A percentile compares a stretch with the other conserved stretches of the same genome.
Evolutionary conservation across 2,329 filamentous ascomycete genomes (phyloP).

Genomic region (Trichothecium roseum): DNA sequence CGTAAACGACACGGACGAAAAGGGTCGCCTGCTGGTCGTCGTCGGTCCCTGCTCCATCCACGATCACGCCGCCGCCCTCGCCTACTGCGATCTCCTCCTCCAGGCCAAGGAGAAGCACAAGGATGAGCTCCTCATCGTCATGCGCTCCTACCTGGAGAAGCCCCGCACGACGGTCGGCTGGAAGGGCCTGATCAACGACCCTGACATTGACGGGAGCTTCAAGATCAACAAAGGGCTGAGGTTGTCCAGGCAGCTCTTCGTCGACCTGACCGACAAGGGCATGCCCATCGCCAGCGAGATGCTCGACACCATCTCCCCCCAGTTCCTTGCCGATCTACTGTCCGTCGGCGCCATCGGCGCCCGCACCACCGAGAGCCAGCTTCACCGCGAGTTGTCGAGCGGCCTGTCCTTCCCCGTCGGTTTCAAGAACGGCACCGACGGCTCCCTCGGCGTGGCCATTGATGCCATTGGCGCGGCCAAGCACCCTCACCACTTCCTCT

Average conservation of each 20-base stretch:
- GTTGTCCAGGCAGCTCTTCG: constrained; percentile 79
- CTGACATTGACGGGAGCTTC: constrained; percentile 96
- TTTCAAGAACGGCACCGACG: constrained; percentile 99
- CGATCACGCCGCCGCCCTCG: constrained; percentile 79
- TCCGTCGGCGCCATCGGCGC: constrained; percentile 90
- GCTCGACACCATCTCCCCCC: constrained; percentile 94
- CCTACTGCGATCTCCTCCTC: constrained; percentile 81
- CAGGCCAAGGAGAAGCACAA: constrained; percentile 78
- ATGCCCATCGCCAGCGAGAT: constrained; percentile 98
- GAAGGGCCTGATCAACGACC: constrained; percentile 98
- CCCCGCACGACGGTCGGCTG: constrained; percentile 94
- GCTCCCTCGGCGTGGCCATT: constrained; percentile 77
- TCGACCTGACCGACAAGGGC: constrained; percentile 80
- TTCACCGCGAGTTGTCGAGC: constrained; percentile 88
- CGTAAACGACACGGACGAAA: constrained; percentile 55
- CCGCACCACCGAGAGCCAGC: constrained; percentile 91
- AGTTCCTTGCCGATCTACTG: constrained; percentile 88
- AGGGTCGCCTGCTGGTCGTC: constrained; percentile 57
- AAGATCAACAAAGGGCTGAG: constrained; percentile 97
- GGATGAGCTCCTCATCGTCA: constrained; percentile 85
- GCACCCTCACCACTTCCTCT: constrained; percentile 93
- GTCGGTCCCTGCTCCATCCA: constrained; percentile 96
- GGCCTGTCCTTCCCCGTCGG: constrained; percentile 95
- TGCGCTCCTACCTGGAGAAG: constrained; percentile 98
- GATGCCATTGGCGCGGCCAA: constrained; percentile 90